Base-by-base conservation (phyloP, 371 early-diverging fungal genomes). In the Chytridiales sp. region DNA sequence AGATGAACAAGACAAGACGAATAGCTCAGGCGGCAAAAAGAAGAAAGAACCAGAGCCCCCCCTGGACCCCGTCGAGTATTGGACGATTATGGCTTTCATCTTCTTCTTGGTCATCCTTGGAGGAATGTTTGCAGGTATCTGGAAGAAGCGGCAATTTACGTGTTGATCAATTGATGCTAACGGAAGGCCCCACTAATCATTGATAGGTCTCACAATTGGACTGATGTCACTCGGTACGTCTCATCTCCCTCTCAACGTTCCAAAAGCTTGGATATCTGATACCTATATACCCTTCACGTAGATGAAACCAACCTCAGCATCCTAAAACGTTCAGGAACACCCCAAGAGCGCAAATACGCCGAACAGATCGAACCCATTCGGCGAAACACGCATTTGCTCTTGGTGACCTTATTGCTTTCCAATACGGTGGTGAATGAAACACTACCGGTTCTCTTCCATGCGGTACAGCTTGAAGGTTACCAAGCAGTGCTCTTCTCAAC, bases 351-450 rank as follows among this genome's bases (percentile, higher is more conserved):
- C 46, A 68, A 64, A 36, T 83, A 87, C 60, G 93, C 92, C 2
- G 81, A 70, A 31, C 77, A 75, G 44, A 89, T 93, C 15, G 75
- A 76, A 62, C 83, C 79, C 24, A 75, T 92, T 44, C 61, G 91
- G 22, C 82, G 86, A 54, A 87, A 89, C 56, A 81, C 83, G 41
- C 92, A 91, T 61, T 85, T 89, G 86, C 85, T 93, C 9, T 74
- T 93, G 3, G 93, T 93, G 1, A 94, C 96, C 2, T 73, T 97
- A 42, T 66, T 97, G 34, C 69, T 97, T 22, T 84, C 89, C 5
- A 97, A 95, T 74, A 92, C 92, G 11, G 77, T 97, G 21, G 83
- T 95, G 43, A 96, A 96, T 73, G 95, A 95, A 70, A 90, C 96
- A 0, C 72, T 97, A 44, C 98, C 98, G 2, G 91, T 97, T 40